These are phyloP conservation scores for Sugiyamaella japonica DNA, from an alignment of 1,139 yeast genomes.

Conservation along the genomic window DNA sequence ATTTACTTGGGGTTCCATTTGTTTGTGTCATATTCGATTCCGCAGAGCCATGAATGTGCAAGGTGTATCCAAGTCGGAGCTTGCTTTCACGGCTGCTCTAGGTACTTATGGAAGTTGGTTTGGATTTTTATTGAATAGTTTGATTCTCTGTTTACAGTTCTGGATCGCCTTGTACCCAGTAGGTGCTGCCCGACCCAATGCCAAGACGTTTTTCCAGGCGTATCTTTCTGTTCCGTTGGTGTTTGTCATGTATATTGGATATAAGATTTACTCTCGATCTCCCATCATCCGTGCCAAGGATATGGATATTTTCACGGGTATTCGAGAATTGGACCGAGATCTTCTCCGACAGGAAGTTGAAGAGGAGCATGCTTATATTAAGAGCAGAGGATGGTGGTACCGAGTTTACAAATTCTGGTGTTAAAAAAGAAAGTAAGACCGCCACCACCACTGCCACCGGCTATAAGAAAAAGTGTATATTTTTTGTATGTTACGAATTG, in stretches of 20 bases:
- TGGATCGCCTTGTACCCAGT: constrained; percentile 78
- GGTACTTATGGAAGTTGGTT: constrained; percentile 71
- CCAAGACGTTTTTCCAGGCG: constrained; percentile 52
- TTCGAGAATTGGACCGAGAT: constrained; percentile 57
- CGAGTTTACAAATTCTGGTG: constrained; percentile 52
- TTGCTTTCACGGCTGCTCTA: constrained; percentile 66
- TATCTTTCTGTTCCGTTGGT: constrained; percentile 58
- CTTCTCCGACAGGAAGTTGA: constrained; percentile 51
- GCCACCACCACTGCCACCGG: no score
- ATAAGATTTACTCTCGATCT: constrained; percentile 51
- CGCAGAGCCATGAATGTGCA: constrained; percentile 68
- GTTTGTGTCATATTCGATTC: constrained; percentile 74
- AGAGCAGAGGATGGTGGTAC: constrained; percentile 41
- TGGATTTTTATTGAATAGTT: constrained; percentile 59
- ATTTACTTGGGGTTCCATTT: constrained; percentile 82
- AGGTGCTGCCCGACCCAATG: constrained; percentile 43
- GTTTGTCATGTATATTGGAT: constrained; percentile 50
- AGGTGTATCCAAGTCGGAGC: constrained; percentile 64
- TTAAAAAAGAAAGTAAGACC: constrained; percentile 28
- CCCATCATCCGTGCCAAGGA: constrained; percentile 48
- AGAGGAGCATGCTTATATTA: constrained; percentile 48
- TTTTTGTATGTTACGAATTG: not conserved
- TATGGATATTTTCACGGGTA: constrained; percentile 56
- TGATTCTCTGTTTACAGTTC: constrained; percentile 75
- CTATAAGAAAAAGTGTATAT: not conserved